Evolutionary conservation across 768 basidiomycete genomes (phyloP), one percentile per base, ranked within the genome.

Genomic region (Podaxis rugospora): DNA sequence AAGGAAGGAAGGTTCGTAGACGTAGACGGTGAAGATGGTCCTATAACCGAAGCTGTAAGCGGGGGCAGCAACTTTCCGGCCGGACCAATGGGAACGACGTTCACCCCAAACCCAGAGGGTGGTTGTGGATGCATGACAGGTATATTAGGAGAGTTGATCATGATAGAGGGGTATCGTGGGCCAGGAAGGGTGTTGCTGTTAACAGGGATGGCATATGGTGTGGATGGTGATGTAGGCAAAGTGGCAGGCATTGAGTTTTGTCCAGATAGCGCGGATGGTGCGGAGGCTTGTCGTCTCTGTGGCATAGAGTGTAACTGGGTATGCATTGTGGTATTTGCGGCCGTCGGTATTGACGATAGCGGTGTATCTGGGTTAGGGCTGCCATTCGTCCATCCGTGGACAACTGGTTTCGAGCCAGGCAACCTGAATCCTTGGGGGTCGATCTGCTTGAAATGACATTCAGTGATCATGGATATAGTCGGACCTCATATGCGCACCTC

Each of bases 61-160:
- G 57, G 57, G 5, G 57, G 47, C 28, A 57, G 27, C 14, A 57
- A 14, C 36, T 50, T 49, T 16, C 57, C 57, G 21, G 57, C 36
- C 5, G 57, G 57, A 11, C 57, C 57, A 39, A 57, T 57, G n/a
- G 46, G 47, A n/a, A 57, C 57, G 21, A 51, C 35, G 6, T 49
- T 50, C 56, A 57, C 50, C 11, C 21, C 35, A 21, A 23, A 23
- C 23, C 25, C 47, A 49, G 21, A 18, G 7, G 42, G 42, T 6
- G 42, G 42, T 7, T 44, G 42, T 2, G 42, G 47, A 23, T 42
- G 1, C n/a, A 42, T 14, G 14, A 42, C 13, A 42, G 21, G 10
- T 21, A 49, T 16, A 13, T 13, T 47, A 10, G 46, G 10, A 21
- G 46, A 14, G n/a, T 16, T 44, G 16, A 21, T 44, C 13, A 18